Percentiles rank a stretch among this genome's conserved stretches.
phyloP scores from a whole-genome alignment of 1,284 basidiomycete species.

The Ustilago lituana region DNA sequence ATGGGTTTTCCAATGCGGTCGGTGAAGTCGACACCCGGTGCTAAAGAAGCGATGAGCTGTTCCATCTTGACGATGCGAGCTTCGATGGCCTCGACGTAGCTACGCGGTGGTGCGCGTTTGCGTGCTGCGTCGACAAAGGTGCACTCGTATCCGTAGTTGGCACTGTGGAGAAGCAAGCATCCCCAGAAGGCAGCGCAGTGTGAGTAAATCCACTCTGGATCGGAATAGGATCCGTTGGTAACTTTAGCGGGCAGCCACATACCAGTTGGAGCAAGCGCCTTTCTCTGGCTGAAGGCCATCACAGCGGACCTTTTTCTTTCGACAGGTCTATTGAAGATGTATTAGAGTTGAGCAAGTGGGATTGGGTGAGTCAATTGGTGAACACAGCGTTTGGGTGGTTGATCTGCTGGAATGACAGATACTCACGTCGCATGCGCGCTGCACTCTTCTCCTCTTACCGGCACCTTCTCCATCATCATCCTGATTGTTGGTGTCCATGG shows the following conservation, averaged over 20 bases:
- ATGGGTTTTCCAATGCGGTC: slow-evolving; percentile 58
- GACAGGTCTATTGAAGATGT: slow-evolving; percentile 52
- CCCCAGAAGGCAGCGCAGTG: background rate
- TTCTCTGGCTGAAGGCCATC: slow-evolving; percentile 57
- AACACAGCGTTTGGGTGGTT: too few species aligned
- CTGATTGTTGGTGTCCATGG: slow-evolving; percentile 17
- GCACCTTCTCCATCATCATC: slow-evolving; percentile 52
- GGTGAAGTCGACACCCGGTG: slow-evolving; percentile 59
- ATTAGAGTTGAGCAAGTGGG: too few species aligned
- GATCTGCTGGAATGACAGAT: too few species aligned
- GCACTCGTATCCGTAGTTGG: slow-evolving; percentile 59
- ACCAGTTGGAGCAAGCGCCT: slow-evolving; percentile 55
- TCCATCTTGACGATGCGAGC: slow-evolving; percentile 60
- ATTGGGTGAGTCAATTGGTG: background rate
- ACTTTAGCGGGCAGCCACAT: too few species aligned
- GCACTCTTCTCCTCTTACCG: slow-evolving; percentile 56
- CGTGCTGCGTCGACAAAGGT: slow-evolving; percentile 59
- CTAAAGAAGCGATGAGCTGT: slow-evolving; percentile 41
- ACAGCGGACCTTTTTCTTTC: slow-evolving; percentile 63
- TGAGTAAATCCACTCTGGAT: too few species aligned
- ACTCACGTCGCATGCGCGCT: slow-evolving; percentile 57
- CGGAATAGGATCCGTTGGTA: too few species aligned
- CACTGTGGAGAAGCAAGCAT: slow-evolving; percentile 10
- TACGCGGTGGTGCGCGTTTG: slow-evolving; percentile 35
- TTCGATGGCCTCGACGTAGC: slow-evolving; percentile 62